These are phyloP conservation scores for Aspergillus quadricinctus DNA, from an alignment of 2,329 filamentous ascomycete genomes.

Conservation along the genomic window DNA sequence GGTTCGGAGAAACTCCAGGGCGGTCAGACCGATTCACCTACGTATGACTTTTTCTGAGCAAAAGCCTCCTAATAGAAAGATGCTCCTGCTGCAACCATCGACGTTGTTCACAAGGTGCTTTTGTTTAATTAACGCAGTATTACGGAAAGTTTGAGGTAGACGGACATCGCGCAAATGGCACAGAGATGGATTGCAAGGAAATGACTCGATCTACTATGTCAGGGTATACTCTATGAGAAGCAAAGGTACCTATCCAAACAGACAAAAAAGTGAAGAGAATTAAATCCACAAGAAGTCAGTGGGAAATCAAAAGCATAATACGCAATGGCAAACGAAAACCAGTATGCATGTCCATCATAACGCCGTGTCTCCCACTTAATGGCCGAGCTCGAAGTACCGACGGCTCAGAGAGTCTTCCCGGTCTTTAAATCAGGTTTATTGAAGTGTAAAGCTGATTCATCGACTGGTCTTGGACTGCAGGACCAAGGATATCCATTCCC, in stretches of 20 bases:
- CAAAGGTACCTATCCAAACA: neutral
- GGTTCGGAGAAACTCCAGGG: constrained; percentile 8
- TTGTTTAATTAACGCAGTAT: neutral
- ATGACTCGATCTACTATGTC: neutral
- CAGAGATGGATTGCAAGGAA: neutral
- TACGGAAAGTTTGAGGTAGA: neutral
- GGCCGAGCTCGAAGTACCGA: neutral
- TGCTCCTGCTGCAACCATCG: neutral
- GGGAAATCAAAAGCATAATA: neutral
- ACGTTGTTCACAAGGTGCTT: neutral
- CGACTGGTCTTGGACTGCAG: constrained; percentile 29
- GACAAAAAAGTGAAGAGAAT: neutral
- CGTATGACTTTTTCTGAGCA: neutral
- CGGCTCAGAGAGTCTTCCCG: neutral
- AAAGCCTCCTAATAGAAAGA: neutral
- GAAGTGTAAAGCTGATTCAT: constrained; percentile 34
- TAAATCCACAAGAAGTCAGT: neutral
- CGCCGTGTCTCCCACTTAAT: neutral
- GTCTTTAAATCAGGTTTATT: constrained; percentile 28
- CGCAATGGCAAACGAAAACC: neutral
- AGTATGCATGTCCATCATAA: neutral
- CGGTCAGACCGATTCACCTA: constrained; percentile 1
- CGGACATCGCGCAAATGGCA: neutral
- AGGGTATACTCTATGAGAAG: neutral
- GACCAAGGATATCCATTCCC: constrained; percentile 30